Percentiles rank a stretch among this genome's conserved stretches.
These are phyloP conservation scores for Saccharomycopsis capsularis DNA, from an alignment of 805 yeast genomes.

Conservation along the genomic window DNA sequence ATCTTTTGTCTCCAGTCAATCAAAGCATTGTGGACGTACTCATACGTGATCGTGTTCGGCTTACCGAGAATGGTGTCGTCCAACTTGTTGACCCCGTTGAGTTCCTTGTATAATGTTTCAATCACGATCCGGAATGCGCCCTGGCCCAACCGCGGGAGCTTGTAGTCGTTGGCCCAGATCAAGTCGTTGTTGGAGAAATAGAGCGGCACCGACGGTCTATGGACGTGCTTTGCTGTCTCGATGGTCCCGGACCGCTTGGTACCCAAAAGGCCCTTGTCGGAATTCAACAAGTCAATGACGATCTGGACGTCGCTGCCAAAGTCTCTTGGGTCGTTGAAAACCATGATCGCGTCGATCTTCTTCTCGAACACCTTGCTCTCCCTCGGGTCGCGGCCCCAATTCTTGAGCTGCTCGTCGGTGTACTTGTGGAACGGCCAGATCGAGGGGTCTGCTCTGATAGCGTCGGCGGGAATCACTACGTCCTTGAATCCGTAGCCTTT, in stretches of 20 bases:
- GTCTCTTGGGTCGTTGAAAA: slow-evolving; percentile 86
- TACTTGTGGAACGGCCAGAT: slow-evolving; percentile 66
- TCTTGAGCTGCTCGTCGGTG: slow-evolving; percentile 37
- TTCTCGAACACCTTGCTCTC: slow-evolving; percentile 26
- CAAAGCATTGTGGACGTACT: slow-evolving; percentile 70
- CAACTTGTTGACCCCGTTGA: slow-evolving; percentile 40
- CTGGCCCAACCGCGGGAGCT: slow-evolving; percentile 78
- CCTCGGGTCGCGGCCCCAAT: slow-evolving; percentile 34
- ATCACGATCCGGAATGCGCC: slow-evolving; percentile 72
- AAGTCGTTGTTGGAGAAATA: slow-evolving; percentile 79
- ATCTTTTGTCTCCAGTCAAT: slow-evolving; percentile 43
- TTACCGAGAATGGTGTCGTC: slow-evolving; percentile 66
- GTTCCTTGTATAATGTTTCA: slow-evolving; percentile 50
- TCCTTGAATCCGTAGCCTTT: slow-evolving; percentile 67
- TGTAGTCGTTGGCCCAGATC: slow-evolving; percentile 80
- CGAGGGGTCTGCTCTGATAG: slow-evolving; percentile 48
- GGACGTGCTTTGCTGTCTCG: slow-evolving; percentile 11
- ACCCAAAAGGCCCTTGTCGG: slow-evolving; percentile 57
- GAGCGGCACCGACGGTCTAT: slow-evolving; percentile 58
- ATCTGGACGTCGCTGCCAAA: slow-evolving; percentile 81
- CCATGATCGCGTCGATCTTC: slow-evolving; percentile 68
- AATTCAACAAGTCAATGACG: slow-evolving; percentile 60
- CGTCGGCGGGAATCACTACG: slow-evolving; percentile 68
- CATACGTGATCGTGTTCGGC: slow-evolving; percentile 73
- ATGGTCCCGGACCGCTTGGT: slow-evolving; percentile 36